These are phyloP conservation scores for Powellomyces hirtus DNA, from an alignment of 192 early-diverging fungal species.

Conservation along the genomic window DNA sequence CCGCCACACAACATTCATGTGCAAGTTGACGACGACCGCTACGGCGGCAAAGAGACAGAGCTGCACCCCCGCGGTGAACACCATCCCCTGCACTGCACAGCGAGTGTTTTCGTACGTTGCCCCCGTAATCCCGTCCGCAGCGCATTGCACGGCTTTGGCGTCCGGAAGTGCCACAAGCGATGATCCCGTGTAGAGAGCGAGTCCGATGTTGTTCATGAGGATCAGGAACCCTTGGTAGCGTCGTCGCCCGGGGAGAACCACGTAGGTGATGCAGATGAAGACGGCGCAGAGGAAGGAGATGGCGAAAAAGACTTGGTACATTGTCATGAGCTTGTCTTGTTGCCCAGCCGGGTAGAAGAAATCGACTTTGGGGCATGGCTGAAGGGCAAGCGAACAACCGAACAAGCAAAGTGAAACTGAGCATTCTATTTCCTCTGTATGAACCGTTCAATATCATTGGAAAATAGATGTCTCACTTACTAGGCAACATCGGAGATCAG, in stretches of 20 bases:
- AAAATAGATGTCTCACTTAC: too few species aligned
- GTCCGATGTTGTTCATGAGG: background rate
- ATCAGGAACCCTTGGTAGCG: conserved; percentile 2
- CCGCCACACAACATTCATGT: background rate
- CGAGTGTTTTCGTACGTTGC: background rate
- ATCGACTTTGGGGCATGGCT: background rate
- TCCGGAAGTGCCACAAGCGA: background rate
- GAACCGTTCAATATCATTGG: too few species aligned
- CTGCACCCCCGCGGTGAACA: background rate
- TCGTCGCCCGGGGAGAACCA: background rate
- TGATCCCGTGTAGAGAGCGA: conserved; percentile 1
- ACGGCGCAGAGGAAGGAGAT: background rate
- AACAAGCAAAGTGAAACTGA: too few species aligned
- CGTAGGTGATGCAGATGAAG: background rate
- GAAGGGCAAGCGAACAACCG: too few species aligned
- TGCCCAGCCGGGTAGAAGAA: background rate
- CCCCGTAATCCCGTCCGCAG: background rate
- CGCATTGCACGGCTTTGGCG: background rate
- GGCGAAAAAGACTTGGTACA: background rate
- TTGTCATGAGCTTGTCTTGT: background rate
- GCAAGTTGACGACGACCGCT: background rate
- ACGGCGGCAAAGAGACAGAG: background rate
- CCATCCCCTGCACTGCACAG: background rate
- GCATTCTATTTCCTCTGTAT: too few species aligned
- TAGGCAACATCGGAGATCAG: too few species aligned